Conservation (phyloP, 179 eudicot genomes). For the Corrigiola litoralis region DNA sequence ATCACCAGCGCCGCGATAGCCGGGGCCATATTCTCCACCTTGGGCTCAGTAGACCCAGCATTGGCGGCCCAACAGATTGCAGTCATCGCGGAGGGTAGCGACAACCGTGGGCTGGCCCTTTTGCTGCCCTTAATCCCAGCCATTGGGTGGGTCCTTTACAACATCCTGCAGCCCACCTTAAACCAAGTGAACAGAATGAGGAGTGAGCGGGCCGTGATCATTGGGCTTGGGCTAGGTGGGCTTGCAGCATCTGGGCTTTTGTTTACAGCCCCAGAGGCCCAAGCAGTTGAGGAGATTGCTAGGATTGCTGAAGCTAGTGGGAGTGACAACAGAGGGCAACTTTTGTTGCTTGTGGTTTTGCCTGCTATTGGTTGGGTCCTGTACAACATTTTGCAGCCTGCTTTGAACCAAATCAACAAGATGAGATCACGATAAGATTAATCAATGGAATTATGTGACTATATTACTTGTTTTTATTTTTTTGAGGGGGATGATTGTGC, state of each 20-base stretch:
- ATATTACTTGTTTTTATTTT: neutral
- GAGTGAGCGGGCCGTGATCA: constrained; percentile 39
- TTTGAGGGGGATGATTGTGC: constrained; percentile 18
- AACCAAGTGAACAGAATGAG: constrained; percentile 70
- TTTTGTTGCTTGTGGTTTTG: constrained; percentile 64
- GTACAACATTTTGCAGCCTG: constrained; percentile 83
- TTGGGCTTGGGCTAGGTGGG: constrained; percentile 74
- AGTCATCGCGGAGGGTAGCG: constrained; percentile 59
- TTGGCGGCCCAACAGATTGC: constrained; percentile 84
- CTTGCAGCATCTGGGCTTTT: constrained; percentile 39
- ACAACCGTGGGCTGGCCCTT: constrained; percentile 83
- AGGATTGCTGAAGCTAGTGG: constrained; percentile 35
- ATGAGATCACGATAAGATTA: constrained; percentile 60
- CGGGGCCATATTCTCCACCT: constrained; percentile 67
- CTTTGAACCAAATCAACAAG: constrained; percentile 86
- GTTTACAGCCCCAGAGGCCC: constrained; percentile 21
- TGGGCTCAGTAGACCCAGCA: constrained; percentile 61
- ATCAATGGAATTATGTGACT: neutral
- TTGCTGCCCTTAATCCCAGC: constrained; percentile 78
- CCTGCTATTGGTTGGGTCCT: constrained; percentile 90
- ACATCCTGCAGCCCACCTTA: constrained; percentile 79
- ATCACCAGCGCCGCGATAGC: constrained; percentile 45
- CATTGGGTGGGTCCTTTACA: constrained; percentile 75
- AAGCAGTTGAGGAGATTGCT: constrained; percentile 38
- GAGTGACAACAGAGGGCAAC: constrained; percentile 65